phyloP scores from a whole-genome alignment of 2,329 filamentous ascomycete genomes.

The Xylariaceae sp. region DNA sequence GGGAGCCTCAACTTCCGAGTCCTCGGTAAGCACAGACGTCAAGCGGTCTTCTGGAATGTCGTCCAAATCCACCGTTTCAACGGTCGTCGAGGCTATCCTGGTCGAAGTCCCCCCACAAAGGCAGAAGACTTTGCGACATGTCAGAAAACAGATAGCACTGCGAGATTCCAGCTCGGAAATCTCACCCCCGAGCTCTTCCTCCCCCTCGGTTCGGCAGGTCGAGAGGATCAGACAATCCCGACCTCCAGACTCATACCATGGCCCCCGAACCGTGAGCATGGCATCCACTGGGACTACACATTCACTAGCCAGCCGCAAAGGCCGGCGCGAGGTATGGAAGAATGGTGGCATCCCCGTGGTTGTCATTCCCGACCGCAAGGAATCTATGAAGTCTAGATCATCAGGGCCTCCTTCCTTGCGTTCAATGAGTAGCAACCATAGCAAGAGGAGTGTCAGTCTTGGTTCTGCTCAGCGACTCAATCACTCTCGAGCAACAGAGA shows the following conservation, averaged over 20 bases:
- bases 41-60: slow-evolving; percentile 53
- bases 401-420: slow-evolving; percentile 49
- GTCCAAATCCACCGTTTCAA: slow-evolving; percentile 50
- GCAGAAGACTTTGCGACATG: slow-evolving; percentile 56
- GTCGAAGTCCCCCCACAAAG: slow-evolving; percentile 47
- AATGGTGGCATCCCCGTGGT: slow-evolving; percentile 60
- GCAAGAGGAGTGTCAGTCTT: slow-evolving; percentile 50
- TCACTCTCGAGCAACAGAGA: slow-evolving; percentile 39
- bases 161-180: slow-evolving; percentile 41
- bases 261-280: slow-evolving; percentile 42
- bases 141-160: slow-evolving; percentile 47
- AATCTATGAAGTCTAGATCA: slow-evolving; percentile 47
- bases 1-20: slow-evolving; percentile 34
- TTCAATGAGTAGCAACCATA: slow-evolving; percentile 57
- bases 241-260: slow-evolving; percentile 25
- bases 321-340: slow-evolving; percentile 56
- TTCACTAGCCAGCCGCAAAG: slow-evolving; percentile 50
- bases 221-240: slow-evolving; percentile 28
- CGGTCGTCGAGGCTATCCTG: slow-evolving; percentile 55
- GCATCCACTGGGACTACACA: slow-evolving; percentile 46
- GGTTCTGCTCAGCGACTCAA: slow-evolving; percentile 44
- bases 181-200: slow-evolving; percentile 40
- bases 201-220: slow-evolving; percentile 36
- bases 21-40: slow-evolving; percentile 40
- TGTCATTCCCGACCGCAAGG: slow-evolving; percentile 55